Conservation (phyloP, 352 stramenopile species). For the Pythium periplocum region DNA sequence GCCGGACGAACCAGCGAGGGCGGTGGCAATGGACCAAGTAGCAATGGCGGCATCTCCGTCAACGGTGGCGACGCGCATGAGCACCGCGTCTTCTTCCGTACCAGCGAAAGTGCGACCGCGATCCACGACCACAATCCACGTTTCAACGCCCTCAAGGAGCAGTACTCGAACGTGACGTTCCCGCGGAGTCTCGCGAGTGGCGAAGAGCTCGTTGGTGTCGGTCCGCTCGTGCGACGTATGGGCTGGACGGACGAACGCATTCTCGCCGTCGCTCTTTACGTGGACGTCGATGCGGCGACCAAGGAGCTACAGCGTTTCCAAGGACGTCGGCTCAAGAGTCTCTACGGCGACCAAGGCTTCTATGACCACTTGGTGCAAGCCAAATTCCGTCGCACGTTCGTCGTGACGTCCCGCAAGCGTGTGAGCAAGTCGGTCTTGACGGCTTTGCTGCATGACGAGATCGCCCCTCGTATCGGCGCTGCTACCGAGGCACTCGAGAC, state of each 20-base stretch:
- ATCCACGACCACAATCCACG: slow-evolving; percentile 9
- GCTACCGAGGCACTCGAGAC: slow-evolving; percentile 43
- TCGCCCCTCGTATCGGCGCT: slow-evolving; percentile 58
- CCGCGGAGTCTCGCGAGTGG: slow-evolving; percentile 67
- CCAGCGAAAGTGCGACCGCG: slow-evolving; percentile 7
- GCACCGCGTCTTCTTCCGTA: slow-evolving; percentile 11
- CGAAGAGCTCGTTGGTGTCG: slow-evolving; percentile 69
- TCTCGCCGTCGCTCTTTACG: slow-evolving; percentile 71
- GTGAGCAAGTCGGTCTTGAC: slow-evolving; percentile 71
- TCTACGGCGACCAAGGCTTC: slow-evolving; percentile 70
- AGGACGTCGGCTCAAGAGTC: slow-evolving; percentile 42
- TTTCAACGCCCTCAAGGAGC: slow-evolving; percentile 42
- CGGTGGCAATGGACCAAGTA: no score
- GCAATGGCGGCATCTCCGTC: no score
- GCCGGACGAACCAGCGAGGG: slow-evolving; percentile 4
- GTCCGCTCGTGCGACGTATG: slow-evolving; percentile 68
- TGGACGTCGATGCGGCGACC: slow-evolving; percentile 53
- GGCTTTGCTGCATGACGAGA: slow-evolving; percentile 59
- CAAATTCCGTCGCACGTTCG: slow-evolving; percentile 68
- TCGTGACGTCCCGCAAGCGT: slow-evolving; percentile 71
- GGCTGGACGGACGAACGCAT: slow-evolving; percentile 83
- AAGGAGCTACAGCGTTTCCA: slow-evolving; percentile 56
- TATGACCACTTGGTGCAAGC: slow-evolving; percentile 61
- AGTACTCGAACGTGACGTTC: slow-evolving; percentile 75
- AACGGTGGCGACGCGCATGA: not conserved